Evolutionary conservation across 192 early-diverging fungal genomes (phyloP).

Genomic region (Paraglomus brasilianum): DNA sequence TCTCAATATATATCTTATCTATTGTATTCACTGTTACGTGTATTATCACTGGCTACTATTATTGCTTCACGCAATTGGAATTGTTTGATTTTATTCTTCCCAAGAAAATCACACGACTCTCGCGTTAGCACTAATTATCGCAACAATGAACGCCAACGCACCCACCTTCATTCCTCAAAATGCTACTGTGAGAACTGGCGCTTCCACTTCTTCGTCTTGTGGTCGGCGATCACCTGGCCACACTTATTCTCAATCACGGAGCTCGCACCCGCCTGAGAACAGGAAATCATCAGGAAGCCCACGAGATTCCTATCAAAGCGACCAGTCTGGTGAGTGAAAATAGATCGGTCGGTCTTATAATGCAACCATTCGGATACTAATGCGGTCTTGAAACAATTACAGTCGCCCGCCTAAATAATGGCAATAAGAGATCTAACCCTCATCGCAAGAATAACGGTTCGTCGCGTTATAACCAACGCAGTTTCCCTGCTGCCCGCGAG

Average conservation of each 20-base stretch:
- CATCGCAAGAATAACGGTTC: too few species aligned
- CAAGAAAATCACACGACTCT: conserved; percentile 22
- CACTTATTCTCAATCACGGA: background rate
- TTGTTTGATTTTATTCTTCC: conserved; percentile 26
- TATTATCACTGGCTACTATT: conserved; percentile 25
- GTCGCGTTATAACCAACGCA: too few species aligned
- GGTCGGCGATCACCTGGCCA: conserved; percentile 2
- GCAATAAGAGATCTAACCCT: too few species aligned
- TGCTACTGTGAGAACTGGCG: background rate
- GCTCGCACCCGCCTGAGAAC: conserved; percentile 12
- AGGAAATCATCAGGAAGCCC: background rate
- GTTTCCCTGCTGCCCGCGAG: too few species aligned
- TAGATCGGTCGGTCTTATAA: too few species aligned
- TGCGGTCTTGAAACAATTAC: too few species aligned
- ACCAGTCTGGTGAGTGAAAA: conserved; percentile 4
- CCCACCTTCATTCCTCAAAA: conserved; percentile 23
- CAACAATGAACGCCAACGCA: conserved; percentile 22
- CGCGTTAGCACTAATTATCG: conserved; percentile 3
- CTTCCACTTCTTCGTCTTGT: conserved; percentile 1
- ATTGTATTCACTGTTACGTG: conserved; percentile 11
- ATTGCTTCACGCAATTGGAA: conserved; percentile 31
- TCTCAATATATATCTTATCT: conserved; percentile 22
- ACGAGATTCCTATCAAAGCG: background rate
- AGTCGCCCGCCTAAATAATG: too few species aligned
- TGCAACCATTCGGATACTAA: too few species aligned